These are phyloP conservation scores for Ophiostoma novo-ulmi DNA, from an alignment of 2,329 filamentous ascomycete genomes.

Conservation along the genomic window DNA sequence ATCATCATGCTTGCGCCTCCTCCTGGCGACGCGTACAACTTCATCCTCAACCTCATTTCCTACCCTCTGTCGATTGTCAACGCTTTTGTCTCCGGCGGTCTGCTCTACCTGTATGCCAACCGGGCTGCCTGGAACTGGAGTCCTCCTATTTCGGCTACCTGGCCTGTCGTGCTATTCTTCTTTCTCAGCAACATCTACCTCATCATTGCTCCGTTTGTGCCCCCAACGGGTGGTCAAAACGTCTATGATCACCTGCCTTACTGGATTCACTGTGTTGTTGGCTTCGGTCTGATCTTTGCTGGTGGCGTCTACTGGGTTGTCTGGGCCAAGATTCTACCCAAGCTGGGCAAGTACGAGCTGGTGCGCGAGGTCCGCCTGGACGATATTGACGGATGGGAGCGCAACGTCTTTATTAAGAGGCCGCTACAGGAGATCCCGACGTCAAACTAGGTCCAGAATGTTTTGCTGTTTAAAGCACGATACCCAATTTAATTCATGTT, in stretches of 20 bases:
- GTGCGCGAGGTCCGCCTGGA: constrained; percentile 51
- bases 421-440: constrained; percentile 31
- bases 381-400: constrained; percentile 58
- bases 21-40: constrained; percentile 62
- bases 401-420: constrained; percentile 47
- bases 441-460: not conserved
- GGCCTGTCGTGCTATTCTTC: constrained; percentile 55
- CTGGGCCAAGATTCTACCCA: constrained; percentile 50
- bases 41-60: constrained; percentile 57
- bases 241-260: constrained; percentile 52
- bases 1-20: constrained; percentile 64
- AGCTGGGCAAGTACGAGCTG: constrained; percentile 51
- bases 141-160: constrained; percentile 50
- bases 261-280: constrained; percentile 54
- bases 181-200: constrained; percentile 58
- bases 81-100: constrained; percentile 48
- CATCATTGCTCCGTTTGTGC: constrained; percentile 54
- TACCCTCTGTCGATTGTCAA: constrained; percentile 59
- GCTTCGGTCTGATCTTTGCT: constrained; percentile 48
- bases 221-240: constrained; percentile 47
- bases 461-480: not conserved
- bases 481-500: not conserved
- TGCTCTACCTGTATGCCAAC: constrained; percentile 51
- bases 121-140: constrained; percentile 46
- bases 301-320: constrained; percentile 54